phyloP scores from a whole-genome alignment of 306 rosid species.

The Casuarina equisetifolia region DNA sequence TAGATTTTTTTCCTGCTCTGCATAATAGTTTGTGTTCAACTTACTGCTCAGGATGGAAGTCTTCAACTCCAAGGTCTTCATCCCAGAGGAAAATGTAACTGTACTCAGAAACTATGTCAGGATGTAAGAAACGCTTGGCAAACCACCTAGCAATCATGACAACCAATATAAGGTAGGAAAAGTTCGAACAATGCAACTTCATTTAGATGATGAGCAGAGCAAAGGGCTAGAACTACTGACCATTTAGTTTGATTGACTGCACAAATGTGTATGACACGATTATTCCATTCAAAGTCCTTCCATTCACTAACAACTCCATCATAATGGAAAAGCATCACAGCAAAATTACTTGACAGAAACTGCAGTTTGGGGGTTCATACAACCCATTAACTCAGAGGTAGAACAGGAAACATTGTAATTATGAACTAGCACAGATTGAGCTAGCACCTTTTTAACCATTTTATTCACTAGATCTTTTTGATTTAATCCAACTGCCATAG shows the following conservation, averaged over 20 bases:
- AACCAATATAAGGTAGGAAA: conserved; percentile 11
- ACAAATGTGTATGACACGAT: conserved; percentile 62
- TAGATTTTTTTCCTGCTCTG: background rate
- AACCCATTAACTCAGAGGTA: conserved; percentile 8
- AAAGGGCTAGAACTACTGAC: conserved; percentile 37
- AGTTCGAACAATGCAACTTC: conserved; percentile 13
- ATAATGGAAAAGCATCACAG: conserved; percentile 86
- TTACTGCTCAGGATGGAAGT: conserved; percentile 71
- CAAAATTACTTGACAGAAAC: conserved; percentile 68
- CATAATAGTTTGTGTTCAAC: conserved; percentile 23
- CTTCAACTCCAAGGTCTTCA: conserved; percentile 90
- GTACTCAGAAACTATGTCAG: conserved; percentile 85
- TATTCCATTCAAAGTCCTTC: conserved; percentile 65
- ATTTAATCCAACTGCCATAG: conserved; percentile 72
- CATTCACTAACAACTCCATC: conserved; percentile 70
- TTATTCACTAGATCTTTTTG: conserved; percentile 68
- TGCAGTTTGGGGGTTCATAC: conserved; percentile 29
- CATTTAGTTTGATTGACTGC: conserved; percentile 76
- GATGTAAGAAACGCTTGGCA: conserved; percentile 96
- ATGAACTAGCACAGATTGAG: conserved; percentile 1
- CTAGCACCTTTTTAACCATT: conserved; percentile 80
- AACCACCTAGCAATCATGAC: conserved; percentile 75
- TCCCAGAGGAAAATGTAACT: conserved; percentile 93
- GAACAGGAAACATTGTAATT: conserved; percentile 1
- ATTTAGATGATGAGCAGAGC: background rate